Base-by-base conservation (phyloP, 345 rosid genomes). In the Camelina hispida region DNA sequence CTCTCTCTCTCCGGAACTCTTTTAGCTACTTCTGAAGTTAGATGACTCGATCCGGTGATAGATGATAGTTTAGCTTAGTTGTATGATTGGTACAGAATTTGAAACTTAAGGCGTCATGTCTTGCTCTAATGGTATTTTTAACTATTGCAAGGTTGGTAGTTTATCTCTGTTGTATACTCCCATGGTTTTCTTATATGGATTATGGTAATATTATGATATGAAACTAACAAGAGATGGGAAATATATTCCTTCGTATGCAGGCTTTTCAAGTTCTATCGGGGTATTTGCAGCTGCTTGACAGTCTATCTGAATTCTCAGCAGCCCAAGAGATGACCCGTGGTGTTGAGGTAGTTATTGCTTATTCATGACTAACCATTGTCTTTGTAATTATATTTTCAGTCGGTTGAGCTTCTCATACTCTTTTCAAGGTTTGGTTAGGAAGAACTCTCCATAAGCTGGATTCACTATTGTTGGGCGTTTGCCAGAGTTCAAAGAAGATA, bases 201-300 rank as follows among this genome's bases (percentile, higher is more conserved):
- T n/a, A n/a, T n/a, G n/a, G n/a, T n/a, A n/a, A n/a, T n/a, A n/a
- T n/a, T n/a, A n/a, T n/a, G n/a, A n/a, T n/a, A n/a, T n/a, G n/a
- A n/a, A n/a, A n/a, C n/a, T n/a, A n/a, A n/a, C n/a, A n/a, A n/a
- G n/a, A n/a, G n/a, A 54, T 46, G 48, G 66, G 37, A 30, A 71
- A 76, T 78, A 22, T 72, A 55, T 25, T 69, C 64, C 69, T 40
- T 78, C 35, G 17, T 78, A 47, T 68, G 69, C 80, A 95, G 99
- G 99, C 99, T 69, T 95, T 95, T 85, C 97, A 90, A 87, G 98
- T 93, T 61, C 78, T 95, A 66, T 93, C 99, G 0, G 98, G 93
- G 87, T 93, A 92, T 83, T 82, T 95, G 80, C 99, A 95, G 82
- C 85, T 95, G 62, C 81, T 95, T 68, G 98, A 93, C 83, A 91